Conservation (phyloP, 495 filamentous ascomycete species). For the Xylaria venustula region DNA sequence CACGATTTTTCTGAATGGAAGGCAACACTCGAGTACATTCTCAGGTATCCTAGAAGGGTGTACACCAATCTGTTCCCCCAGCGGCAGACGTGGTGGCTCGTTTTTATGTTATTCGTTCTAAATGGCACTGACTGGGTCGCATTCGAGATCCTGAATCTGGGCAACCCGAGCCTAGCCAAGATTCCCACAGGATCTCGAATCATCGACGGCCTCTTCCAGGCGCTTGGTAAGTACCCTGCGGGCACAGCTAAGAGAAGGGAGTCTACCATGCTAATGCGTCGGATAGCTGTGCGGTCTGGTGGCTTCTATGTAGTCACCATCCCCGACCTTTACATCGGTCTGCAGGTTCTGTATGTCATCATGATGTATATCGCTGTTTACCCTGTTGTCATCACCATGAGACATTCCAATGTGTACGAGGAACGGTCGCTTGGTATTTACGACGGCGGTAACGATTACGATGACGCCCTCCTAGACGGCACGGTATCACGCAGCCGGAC, state of each 20-base stretch:
- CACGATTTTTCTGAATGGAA: slow-evolving; percentile 40
- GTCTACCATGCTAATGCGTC: slow-evolving; percentile 3
- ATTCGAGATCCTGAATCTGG: slow-evolving; percentile 78
- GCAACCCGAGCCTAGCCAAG: slow-evolving; percentile 59
- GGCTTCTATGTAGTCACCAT: slow-evolving; percentile 84
- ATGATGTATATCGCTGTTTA: slow-evolving; percentile 91
- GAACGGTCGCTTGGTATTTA: slow-evolving; percentile 72
- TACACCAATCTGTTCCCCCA: slow-evolving; percentile 84
- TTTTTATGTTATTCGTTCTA: slow-evolving; percentile 67
- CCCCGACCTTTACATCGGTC: slow-evolving; percentile 63
- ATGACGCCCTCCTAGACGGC: slow-evolving; percentile 37
- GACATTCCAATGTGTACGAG: slow-evolving; percentile 64
- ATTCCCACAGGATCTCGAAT: slow-evolving; percentile 60
- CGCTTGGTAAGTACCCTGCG: slow-evolving; percentile 42
- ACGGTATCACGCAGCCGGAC: slow-evolving; percentile 19
- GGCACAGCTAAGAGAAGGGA: neutral
- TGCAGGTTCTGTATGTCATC: slow-evolving; percentile 81
- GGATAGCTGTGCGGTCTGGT: slow-evolving; percentile 68
- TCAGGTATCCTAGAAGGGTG: slow-evolving; percentile 73
- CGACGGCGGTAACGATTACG: slow-evolving; percentile 3
- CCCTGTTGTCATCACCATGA: slow-evolving; percentile 72
- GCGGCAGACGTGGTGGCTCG: slow-evolving; percentile 76
- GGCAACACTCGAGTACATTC: slow-evolving; percentile 74
- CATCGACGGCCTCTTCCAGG: slow-evolving; percentile 82
- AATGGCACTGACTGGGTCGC: slow-evolving; percentile 80